Evolutionary conservation across 2,329 filamentous ascomycete genomes (phyloP), one percentile per base, ranked within the genome.

Genomic region (Endocalyx cinctus): DNA sequence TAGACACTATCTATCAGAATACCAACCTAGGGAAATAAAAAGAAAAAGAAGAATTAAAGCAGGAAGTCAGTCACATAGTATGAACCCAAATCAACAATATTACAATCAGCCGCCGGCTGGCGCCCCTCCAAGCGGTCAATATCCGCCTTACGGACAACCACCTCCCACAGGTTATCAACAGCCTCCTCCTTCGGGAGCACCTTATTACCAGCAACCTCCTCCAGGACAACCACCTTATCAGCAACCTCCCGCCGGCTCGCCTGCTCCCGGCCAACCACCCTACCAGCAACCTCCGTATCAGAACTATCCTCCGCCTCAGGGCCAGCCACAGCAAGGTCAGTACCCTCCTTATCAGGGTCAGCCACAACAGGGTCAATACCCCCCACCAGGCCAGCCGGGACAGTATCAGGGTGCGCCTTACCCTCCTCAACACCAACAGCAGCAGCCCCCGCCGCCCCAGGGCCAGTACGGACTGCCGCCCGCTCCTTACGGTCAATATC

Each of bases 401-500:
- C n/a, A 23, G 8, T 23, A 23, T 23, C 20, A 23, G n/a, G 20
- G 20, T n/a, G 8, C 20, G 20, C 8, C 8, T n/a, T 8, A 8
- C 20, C n/a, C 20, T 8, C 8, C 20, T 8, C 20, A 23, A n/a
- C 20, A 8, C 20, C n/a, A 8, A 8, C 20, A 23, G 8, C 20
- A 23, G n/a, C 20, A 23, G 20, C n/a, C 20, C 8, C 20, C 20
- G n/a, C n/a, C 20, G 8, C 8, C 8, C n/a, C n/a, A 8, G 20
- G 20, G 8, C n/a, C n/a, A 8, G n/a, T n/a, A 23, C 20, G 8
- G 20, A 23, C 20, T 23, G n/a, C 30, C 36, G 7, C 30, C 36
- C 27, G 29, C 33, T 25, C 19, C 29, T 15, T 23, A 17, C 13
- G 14, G 39, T 8, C 37, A 34, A 33, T 42, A 37, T 12, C 16